A percentile compares a stretch with the other conserved stretches of the same genome.
Evolutionary conservation across 163 green algal genomes (phyloP).

Genomic region (Scenedesmus sp.): DNA sequence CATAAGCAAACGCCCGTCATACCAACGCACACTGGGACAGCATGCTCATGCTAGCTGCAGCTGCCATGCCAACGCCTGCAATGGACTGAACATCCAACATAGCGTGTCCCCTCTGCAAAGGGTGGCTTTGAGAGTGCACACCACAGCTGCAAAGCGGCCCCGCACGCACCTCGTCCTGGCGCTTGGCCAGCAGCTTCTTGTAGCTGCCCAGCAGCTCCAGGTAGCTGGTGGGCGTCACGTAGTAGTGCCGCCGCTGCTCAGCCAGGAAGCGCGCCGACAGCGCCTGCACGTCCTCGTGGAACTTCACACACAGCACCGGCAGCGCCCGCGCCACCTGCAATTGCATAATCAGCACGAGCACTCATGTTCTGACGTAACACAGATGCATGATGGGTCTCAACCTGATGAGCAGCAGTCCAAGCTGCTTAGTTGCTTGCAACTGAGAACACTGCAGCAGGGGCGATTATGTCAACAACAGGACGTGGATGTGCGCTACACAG

Average conservation of each 20-base stretch:
- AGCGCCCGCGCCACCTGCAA: constrained; percentile 58
- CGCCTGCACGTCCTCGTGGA: constrained; percentile 71
- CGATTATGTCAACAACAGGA: not conserved
- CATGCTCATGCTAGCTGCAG: not conserved
- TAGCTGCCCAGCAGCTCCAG: constrained; percentile 80
- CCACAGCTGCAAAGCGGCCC: not conserved
- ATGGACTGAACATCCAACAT: too few species aligned
- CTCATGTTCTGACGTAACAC: not conserved
- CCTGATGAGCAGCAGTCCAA: not conserved
- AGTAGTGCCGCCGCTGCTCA: constrained; percentile 79
- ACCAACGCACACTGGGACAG: not conserved
- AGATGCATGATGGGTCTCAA: not conserved
- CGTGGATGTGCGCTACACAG: not conserved
- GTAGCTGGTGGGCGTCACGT: constrained; percentile 84
- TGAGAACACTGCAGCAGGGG: not conserved
- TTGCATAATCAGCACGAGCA: constrained; percentile 44
- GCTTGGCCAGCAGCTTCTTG: constrained; percentile 61
- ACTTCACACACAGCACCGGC: constrained; percentile 74
- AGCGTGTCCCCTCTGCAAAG: too few species aligned
- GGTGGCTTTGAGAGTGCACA: not conserved
- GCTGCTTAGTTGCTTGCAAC: not conserved
- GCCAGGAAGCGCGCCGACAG: constrained; percentile 65
- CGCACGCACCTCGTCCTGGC: constrained; percentile 65
- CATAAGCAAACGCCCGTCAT: not conserved
- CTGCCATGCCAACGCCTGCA: not conserved